Evolutionary conservation across 441 rosid species (phyloP), one percentile per base, ranked within the genome.

Genomic region (Gossypium davidsonii): DNA sequence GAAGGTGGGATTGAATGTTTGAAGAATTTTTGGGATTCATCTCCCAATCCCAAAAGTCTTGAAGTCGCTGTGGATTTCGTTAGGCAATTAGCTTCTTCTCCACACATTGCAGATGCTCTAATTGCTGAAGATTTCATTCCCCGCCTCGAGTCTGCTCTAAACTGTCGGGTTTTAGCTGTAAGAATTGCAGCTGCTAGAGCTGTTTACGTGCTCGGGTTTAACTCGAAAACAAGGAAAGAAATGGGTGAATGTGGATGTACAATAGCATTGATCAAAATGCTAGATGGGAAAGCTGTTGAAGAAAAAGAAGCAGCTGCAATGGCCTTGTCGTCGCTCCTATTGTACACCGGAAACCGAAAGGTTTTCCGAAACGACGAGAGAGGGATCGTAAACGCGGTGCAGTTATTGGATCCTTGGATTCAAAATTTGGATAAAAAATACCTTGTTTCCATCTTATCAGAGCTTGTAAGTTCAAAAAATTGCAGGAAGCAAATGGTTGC

Each of bases 231-330:
- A 9, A 77, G 90, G 84, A 92, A 82, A 76, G 95, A 90, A 74
- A 79, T 90, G 58, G 97, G 94, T 49, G 97, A 88, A 70, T 77
- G 77, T 2, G 97, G 90, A 23, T 82, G 87, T 69, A 82, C 87
- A 4, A 75, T 63, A 67, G 81, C 83, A 3, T 76, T 94, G 84
- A 83, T 88, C 73, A 87, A 84, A 71, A 88, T 90, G 97, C 69
- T 92, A 74, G 97, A 94, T 78, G 96, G 97, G 31, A 94, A 94
- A 80, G 92, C 88, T 42, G 77, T 73, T 9, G 93, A 88, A 71
- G 98, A 92, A 83, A 87, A 86, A 81, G 97, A 90, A 79, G 92
- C 96, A 7, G 97, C 97, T 15, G 87, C 90, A 1, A 89, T 82
- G 72, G 94, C 95, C 11, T 70, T 94, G 73, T 88, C 96, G 0